Evolutionary conservation across 2,329 filamentous ascomycete species (phyloP).

Genomic region (Xylaria sp.): DNA sequence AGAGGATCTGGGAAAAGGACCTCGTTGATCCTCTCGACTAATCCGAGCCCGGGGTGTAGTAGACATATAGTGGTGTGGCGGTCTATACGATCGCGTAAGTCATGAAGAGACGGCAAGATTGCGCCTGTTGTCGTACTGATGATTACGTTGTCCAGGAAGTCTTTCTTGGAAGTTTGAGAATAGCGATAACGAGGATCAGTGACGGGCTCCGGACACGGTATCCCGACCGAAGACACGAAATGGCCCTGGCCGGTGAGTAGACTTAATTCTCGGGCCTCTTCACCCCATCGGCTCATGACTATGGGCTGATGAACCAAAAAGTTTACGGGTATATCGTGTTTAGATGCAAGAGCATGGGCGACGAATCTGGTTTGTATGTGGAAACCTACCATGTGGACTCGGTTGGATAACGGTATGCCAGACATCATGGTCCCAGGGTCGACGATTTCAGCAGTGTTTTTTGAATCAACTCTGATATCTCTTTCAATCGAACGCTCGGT

Average conservation of each 20-base stretch:
- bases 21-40: slow-evolving; percentile 80
- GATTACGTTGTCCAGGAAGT: slow-evolving; percentile 45
- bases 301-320: slow-evolving; percentile 67
- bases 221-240: slow-evolving; percentile 41
- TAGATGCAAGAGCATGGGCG: slow-evolving; percentile 70
- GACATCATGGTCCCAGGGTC: not conserved
- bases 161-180: not conserved
- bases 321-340: slow-evolving; percentile 70
- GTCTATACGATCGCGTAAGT: slow-evolving; percentile 51
- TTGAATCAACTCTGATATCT: too few species aligned
- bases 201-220: slow-evolving; percentile 44
- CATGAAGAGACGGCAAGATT: slow-evolving; percentile 37
- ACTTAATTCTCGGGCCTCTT: slow-evolving; percentile 57
- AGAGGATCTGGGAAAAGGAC: slow-evolving; percentile 74
- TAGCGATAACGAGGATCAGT: not conserved
- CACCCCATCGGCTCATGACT: slow-evolving; percentile 59
- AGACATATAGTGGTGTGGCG: slow-evolving; percentile 78
- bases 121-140: slow-evolving; percentile 39
- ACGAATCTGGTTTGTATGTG: slow-evolving; percentile 73
- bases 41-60: slow-evolving; percentile 83
- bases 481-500: not conserved
- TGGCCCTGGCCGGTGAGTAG: slow-evolving; percentile 57
- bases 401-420: slow-evolving; percentile 44
- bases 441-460: not conserved
- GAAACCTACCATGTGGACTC: slow-evolving; percentile 70